A percentile compares a stretch with the other conserved stretches of the same genome.
Conservation (phyloP, 768 basidiomycete species). For the Candolleomyces efflorescens region DNA sequence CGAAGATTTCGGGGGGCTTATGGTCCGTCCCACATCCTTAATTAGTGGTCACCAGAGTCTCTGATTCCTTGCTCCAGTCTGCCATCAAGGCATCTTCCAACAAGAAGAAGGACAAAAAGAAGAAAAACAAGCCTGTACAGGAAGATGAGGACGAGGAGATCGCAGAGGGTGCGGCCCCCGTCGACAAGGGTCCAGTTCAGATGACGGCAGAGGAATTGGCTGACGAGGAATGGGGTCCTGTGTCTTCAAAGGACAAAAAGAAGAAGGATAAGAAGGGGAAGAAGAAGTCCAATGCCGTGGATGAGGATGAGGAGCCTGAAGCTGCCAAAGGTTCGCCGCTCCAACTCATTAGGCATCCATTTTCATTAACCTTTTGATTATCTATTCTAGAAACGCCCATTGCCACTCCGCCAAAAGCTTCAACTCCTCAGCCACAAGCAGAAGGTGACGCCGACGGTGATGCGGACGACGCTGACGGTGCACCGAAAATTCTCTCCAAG, state of each 20-base stretch:
- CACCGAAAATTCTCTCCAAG: conserved; percentile 74
- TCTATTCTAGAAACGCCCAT: conserved; percentile 19
- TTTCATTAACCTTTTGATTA: not conserved
- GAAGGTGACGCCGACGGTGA: conserved; percentile 34
- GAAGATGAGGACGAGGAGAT: conserved; percentile 24
- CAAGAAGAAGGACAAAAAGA: conserved; percentile 59
- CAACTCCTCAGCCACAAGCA: conserved; percentile 18
- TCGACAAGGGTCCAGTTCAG: conserved; percentile 40
- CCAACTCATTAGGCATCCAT: no score
- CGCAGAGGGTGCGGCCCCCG: conserved; percentile 21
- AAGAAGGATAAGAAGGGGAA: conserved; percentile 64
- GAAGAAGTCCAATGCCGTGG: conserved; percentile 37
- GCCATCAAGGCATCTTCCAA: conserved; percentile 52
- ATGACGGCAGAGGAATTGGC: conserved; percentile 69
- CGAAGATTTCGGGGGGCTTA: conserved; percentile 69
- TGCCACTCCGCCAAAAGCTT: conserved; percentile 17
- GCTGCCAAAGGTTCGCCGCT: conserved; percentile 1
- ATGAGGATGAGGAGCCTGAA: conserved; percentile 30
- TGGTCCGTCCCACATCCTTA: conserved; percentile 42
- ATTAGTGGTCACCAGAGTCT: not conserved
- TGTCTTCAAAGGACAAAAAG: conserved; percentile 57
- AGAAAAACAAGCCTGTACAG: conserved; percentile 32
- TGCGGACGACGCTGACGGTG: conserved; percentile 54
- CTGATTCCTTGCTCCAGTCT: conserved; percentile 39
- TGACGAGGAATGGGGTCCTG: conserved; percentile 68